These are phyloP conservation scores for Ganoderma resinaceum DNA, from an alignment of 1,284 basidiomycete species.

Conservation along the genomic window DNA sequence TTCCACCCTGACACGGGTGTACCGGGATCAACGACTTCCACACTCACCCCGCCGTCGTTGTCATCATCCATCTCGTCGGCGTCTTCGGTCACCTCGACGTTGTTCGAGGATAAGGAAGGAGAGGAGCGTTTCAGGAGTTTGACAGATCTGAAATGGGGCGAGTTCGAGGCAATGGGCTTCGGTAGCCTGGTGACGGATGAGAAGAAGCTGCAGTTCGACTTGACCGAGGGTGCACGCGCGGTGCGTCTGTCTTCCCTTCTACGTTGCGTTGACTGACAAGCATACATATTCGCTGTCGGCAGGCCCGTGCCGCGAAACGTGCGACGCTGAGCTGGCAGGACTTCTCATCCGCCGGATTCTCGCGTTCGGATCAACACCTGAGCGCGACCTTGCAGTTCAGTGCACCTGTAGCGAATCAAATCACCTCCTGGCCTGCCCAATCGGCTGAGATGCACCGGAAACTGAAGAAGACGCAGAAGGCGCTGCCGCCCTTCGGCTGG, in stretches of 20 bases:
- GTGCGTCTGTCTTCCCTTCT: conserved; percentile 52
- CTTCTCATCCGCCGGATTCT: conserved; percentile 83
- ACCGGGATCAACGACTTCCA: conserved; percentile 32
- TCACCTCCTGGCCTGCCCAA: conserved; percentile 76
- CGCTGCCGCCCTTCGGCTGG: conserved; percentile 83
- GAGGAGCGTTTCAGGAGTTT: conserved; percentile 80
- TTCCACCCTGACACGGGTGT: conserved; percentile 61
- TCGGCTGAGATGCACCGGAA: conserved; percentile 77
- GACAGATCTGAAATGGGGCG: conserved; percentile 88
- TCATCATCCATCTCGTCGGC: conserved; percentile 40
- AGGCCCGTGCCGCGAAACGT: conserved; percentile 78
- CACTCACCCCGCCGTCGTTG: conserved; percentile 37
- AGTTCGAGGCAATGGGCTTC: conserved; percentile 86
- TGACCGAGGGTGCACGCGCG: conserved; percentile 84
- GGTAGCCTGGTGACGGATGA: conserved; percentile 58
- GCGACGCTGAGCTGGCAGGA: conserved; percentile 87
- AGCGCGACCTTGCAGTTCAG: conserved; percentile 85
- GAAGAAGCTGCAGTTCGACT: conserved; percentile 84
- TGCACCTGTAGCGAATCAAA: conserved; percentile 67
- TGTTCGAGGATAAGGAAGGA: conserved; percentile 47
- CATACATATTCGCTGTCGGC: conserved; percentile 11
- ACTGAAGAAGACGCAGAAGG: conserved; percentile 83
- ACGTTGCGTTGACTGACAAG: conserved; percentile 1
- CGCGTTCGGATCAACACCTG: conserved; percentile 75
- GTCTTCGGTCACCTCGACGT: conserved; percentile 39